Evolutionary conservation across 2,329 filamentous ascomycete genomes (phyloP), one percentile per base, ranked within the genome.

Genomic region (Paraphaeosphaeria minitans): DNA sequence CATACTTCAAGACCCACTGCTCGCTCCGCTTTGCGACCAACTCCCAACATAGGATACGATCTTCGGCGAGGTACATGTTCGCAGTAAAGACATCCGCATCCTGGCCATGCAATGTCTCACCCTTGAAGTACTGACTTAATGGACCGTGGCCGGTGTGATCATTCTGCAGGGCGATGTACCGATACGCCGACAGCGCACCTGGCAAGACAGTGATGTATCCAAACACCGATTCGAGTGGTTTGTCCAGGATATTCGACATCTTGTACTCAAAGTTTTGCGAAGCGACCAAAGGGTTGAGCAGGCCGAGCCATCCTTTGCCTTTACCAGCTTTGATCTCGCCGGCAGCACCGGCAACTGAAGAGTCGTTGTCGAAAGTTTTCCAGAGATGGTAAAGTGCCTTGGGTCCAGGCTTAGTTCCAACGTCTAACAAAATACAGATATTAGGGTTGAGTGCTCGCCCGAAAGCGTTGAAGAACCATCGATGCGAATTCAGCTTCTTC

Each of bases 261-360:
- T 99, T 99, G 83, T 99, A 99, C 81, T 99, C 95, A 67, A 99
- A 99, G 75, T 99, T 99, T 71, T 99, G 95, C 47, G 93, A 96
- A 0, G 95, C 95, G 16, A 99, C 94, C 6, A 99, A 83, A 0
- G 95, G 95, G 70, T 99, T 99, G 47, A 99, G 81, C 16, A 99
- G 83, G 62, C 94, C 92, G 5, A 87, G 81, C 72, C 92, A 93
- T 24, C 85, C 88, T 66, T 89, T 92, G 8, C 95, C 95, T 76
- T 97, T 96, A 79, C 96, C 96, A 0, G 95, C 95, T 75, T 94
- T 97, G 78, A 99, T 99, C 77, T 99, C 95, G 66, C 95, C 95
- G 64, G 95, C 97, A 27, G 95, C 95, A 50, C 95, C 96, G 0
- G 94, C 95, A 27, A 99, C 95, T 67, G 94, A 98, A 6, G 95